Percentiles rank a stretch among this genome's conserved stretches.
Conservation (phyloP, 2,329 filamentous ascomycete genomes). For the Nemania abortiva region DNA sequence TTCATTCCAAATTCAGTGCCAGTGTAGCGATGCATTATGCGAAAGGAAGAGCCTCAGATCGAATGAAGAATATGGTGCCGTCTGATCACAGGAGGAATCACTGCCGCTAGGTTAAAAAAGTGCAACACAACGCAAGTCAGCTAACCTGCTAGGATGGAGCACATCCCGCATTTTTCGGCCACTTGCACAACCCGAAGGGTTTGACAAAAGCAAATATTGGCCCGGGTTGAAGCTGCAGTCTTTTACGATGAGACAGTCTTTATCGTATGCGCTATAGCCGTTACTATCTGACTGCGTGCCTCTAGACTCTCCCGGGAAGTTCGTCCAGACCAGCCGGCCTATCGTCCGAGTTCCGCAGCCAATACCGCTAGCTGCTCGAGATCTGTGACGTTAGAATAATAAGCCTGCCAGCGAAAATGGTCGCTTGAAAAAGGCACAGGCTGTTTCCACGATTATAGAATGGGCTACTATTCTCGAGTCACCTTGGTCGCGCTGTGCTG, state of each 20-base stretch:
- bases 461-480: neutral
- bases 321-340: neutral
- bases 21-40: slow-evolving; percentile 19
- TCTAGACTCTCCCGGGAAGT: neutral
- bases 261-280: slow-evolving; percentile 27
- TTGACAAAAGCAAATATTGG: slow-evolving; percentile 33
- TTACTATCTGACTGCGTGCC: slow-evolving; percentile 10
- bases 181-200: slow-evolving; percentile 28
- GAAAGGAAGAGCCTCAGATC: slow-evolving; percentile 23
- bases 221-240: slow-evolving; percentile 16
- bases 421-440: neutral
- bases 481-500: slow-evolving; percentile 10
- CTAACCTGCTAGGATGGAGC: slow-evolving; percentile 28
- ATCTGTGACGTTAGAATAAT: neutral
- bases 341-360: neutral
- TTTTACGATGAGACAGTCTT: slow-evolving; percentile 15
- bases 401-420: slow-evolving; percentile 4
- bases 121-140: slow-evolving; percentile 37
- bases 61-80: slow-evolving; percentile 13
- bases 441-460: neutral
- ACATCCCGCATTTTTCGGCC: slow-evolving; percentile 22
- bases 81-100: slow-evolving; percentile 29
- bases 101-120: slow-evolving; percentile 20
- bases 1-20: slow-evolving; percentile 27
- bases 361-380: slow-evolving; percentile 5